Percentiles rank a stretch among this genome's conserved stretches.
Conservation (phyloP, 73 alveolate species). For the Urostyla sp. region DNA sequence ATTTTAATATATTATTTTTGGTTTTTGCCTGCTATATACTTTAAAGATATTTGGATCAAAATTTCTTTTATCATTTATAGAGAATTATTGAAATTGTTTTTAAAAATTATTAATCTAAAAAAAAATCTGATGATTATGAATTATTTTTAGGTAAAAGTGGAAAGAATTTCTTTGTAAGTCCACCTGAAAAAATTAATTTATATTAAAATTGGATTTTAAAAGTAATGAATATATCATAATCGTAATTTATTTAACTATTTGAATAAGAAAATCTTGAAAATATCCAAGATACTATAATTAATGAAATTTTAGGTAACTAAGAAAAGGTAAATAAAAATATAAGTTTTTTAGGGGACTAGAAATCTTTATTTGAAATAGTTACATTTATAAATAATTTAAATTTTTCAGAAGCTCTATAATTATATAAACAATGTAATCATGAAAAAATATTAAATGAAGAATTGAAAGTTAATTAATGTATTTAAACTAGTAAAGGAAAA, state of each 20-base stretch:
- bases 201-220: conserved; percentile 30
- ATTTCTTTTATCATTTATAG: conserved; percentile 50
- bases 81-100: conserved; percentile 52
- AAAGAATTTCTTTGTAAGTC: conserved; percentile 47
- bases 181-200: conserved; percentile 46
- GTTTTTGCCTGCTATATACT: conserved; percentile 65
- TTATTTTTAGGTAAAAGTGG: conserved; percentile 73
- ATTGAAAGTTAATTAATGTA: neutral
- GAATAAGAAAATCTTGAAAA: conserved; percentile 46
- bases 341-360: conserved; percentile 28
- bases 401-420: neutral
- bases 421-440: no score
- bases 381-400: no score
- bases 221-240: conserved; percentile 11
- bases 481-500: no score
- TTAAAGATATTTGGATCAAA: conserved; percentile 37
- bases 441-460: no score
- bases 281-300: neutral
- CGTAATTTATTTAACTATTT: conserved; percentile 5
- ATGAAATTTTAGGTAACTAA: conserved; percentile 5
- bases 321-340: conserved; percentile 44
- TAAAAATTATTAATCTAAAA: conserved; percentile 48
- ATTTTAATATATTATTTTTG: conserved; percentile 68
- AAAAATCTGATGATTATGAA: conserved; percentile 72
- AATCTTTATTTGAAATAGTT: neutral